A percentile compares a stretch with the other conserved stretches of the same genome.
These are phyloP conservation scores for Pyrenopolyporus hunteri DNA, from an alignment of 495 filamentous ascomycete species.

Conservation along the genomic window DNA sequence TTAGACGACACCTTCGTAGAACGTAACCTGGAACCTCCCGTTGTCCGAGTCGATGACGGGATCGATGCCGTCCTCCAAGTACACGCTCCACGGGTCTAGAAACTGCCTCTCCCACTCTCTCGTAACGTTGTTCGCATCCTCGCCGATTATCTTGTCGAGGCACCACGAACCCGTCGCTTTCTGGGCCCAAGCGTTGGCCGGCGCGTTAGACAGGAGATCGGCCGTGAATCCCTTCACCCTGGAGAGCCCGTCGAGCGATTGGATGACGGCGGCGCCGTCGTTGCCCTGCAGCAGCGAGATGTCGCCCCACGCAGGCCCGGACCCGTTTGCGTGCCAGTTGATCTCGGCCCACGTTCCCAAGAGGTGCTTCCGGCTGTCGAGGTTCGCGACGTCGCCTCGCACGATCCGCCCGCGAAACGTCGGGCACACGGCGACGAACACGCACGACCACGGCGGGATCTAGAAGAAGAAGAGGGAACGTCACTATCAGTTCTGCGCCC, in stretches of 20 bases:
- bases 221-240: slow-evolving; percentile 23
- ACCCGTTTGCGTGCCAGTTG: slow-evolving; percentile 29
- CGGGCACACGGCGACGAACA: slow-evolving; percentile 17
- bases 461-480: neutral
- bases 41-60: slow-evolving; percentile 31
- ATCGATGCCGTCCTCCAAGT: slow-evolving; percentile 18
- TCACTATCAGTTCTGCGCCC: neutral
- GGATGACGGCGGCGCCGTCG: slow-evolving; percentile 22
- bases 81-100: slow-evolving; percentile 20
- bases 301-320: slow-evolving; percentile 27
- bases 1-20: slow-evolving; percentile 23
- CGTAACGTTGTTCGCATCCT: slow-evolving; percentile 23
- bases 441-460: slow-evolving; percentile 19
- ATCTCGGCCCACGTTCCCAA: slow-evolving; percentile 30
- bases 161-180: slow-evolving; percentile 30
- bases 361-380: slow-evolving; percentile 19
- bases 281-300: slow-evolving; percentile 30
- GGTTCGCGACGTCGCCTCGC: slow-evolving; percentile 11
- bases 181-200: slow-evolving; percentile 7
- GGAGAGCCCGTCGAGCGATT: slow-evolving; percentile 19
- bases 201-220: slow-evolving; percentile 21
- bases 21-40: slow-evolving; percentile 30
- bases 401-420: slow-evolving; percentile 28
- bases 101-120: slow-evolving; percentile 20
- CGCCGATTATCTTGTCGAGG: slow-evolving; percentile 27